Evolutionary conservation across 371 early-diverging fungal species (phyloP), one percentile per base, ranked within the genome.

Genomic region (Capillidium heterosporum): DNA sequence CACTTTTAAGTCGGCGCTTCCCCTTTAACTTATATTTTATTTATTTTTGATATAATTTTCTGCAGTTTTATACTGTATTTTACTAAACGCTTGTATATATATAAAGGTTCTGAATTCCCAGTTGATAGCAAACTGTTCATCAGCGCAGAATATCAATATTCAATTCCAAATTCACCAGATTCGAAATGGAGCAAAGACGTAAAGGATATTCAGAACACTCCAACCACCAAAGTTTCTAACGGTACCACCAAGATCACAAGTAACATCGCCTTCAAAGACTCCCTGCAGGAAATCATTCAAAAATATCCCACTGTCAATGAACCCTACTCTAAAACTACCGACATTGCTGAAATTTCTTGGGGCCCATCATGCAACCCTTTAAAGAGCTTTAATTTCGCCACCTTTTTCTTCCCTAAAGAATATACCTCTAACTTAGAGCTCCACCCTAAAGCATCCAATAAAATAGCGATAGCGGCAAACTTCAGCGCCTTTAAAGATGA

Each of bases 121-220:
- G 13, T 42, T 32, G 43, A 15, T 27, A 54, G 53, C 29, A 40
- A 59, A 27, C 24, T 54, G 44, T 44, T 23, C 51, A 44, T 54
- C 46, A 39, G 59, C 43, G n/a, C 52, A 46, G 19, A 59, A 47
- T 29, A 51, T 48, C 15, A 51, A 54, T 48, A 59, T 54, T 32
- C 40, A 44, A 48, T 59, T 44, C 23, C 17, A 17, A 44, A 19
- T 19, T 23, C 44, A 44, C 23, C 44, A 15, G 44, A 44, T 44
- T 23, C 44, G 23, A 44, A 44, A 44, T 44, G 44, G 44, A 35
- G 44, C 44, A 23, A 44, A 7, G 23, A 19, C 7, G 4, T 31
- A 49, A 49, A 27, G 11, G 27, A 8, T 4, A 49, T 27, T 5
- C 13, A 49, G 27, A 47, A 47, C 13, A 21, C 4, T 19, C 27